Percentiles rank a stretch among this genome's conserved stretches.
Conservation (phyloP, 169 alveolate species). For the Neospora caninum region DNA sequence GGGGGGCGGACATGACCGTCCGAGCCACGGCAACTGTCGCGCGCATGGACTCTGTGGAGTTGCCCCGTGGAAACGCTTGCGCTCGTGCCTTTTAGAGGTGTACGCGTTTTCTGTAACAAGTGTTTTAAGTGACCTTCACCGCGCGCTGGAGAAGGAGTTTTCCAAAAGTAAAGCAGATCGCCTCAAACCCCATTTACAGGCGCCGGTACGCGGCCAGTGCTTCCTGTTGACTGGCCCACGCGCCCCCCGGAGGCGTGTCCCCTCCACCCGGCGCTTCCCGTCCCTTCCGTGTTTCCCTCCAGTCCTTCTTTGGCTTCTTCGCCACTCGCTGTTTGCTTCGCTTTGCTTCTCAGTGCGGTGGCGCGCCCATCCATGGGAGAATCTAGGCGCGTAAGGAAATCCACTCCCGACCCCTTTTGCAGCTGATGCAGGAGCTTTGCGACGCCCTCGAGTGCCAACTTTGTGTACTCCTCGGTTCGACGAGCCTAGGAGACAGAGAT, state of each 20-base stretch:
- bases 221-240: neutral
- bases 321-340: neutral
- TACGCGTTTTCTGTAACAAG: too few species aligned
- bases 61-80: too few species aligned
- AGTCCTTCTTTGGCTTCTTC: neutral
- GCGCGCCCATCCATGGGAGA: neutral
- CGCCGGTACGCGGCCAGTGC: neutral
- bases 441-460: slow-evolving; percentile 64
- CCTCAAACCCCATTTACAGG: neutral
- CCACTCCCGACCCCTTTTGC: slow-evolving; percentile 56
- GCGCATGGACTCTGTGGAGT: too few species aligned
- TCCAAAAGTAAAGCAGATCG: neutral
- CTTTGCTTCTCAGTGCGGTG: neutral
- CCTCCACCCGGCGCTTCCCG: neutral
- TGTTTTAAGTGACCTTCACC: too few species aligned
- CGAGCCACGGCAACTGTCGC: too few species aligned
- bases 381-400: slow-evolving; percentile 51
- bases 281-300: neutral
- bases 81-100: too few species aligned
- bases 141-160: too few species aligned
- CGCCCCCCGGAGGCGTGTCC: neutral
- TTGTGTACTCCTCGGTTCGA: slow-evolving; percentile 63
- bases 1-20: too few species aligned
- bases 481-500: slow-evolving; percentile 44
- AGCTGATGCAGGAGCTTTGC: slow-evolving; percentile 52